Base-by-base conservation (phyloP, 306 rosid genomes). In the Fragaria ananassa region DNA sequence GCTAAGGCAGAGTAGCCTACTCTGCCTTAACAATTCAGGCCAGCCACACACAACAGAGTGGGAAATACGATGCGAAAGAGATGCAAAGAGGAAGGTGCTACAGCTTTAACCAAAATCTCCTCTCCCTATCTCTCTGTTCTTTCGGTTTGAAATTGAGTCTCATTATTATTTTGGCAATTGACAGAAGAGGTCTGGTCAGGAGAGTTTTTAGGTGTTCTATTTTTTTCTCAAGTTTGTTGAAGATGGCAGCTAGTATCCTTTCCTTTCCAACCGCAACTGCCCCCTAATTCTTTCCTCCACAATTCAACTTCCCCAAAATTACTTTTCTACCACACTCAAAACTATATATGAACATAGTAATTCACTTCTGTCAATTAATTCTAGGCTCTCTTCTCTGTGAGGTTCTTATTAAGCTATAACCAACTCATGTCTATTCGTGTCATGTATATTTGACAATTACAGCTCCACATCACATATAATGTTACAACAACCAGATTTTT, bases 1-100 rank as follows among this genome's bases (percentile, higher is more conserved):
- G 69, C 93, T 82, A 90, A 92, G 99, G 98, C 97, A 92, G 97
- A 95, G 96, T 17, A 12, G 1, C 49, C 92, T 44, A 44, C 47
- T 88, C 99, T 89, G 97, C 99, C 97, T 89, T 86, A 85, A 92
- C 11, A 46, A 66, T 80, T 42, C 71, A 81, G 61, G 65, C 82
- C 81, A 72, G 78, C 66, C 69, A 50, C 18, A 71, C 11, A 23
- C 49, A 29, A 67, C 68, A 60, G 4, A 69, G 57, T n/a, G 70
- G 17, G 79, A 15, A 25, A 42, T 50, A 60, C 42, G 70, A 35
- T 10, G 25, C 15, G 60, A 42, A 60, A 54, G 72, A 47, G 79
- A 42, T 72, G 10, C 8, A 51, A 73, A 19, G 56, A 68, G 31
- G 18, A 51, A 8, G 31, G 35, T 17, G 14, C 15, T 46, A 44